Percentiles rank a stretch among this genome's conserved stretches.
Conservation (phyloP, 768 basidiomycete genomes). For the Auriscalpium microsporum region DNA sequence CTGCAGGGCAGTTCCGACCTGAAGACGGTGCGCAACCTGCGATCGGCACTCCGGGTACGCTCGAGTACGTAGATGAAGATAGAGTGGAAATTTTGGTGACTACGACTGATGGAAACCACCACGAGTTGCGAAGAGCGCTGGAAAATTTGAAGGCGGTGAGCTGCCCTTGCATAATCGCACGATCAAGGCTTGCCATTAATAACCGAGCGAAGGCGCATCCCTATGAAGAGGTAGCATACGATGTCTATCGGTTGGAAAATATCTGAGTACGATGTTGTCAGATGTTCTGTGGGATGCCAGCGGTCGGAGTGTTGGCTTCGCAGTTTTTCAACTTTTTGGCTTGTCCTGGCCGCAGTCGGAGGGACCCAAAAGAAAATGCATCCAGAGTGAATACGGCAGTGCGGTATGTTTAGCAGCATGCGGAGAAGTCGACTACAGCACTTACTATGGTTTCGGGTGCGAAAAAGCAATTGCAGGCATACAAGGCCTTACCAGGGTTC, state of each 20-base stretch:
- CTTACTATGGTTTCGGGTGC: no score
- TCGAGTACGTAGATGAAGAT: slow-evolving; percentile 45
- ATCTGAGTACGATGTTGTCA: slow-evolving; percentile 19
- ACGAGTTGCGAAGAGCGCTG: slow-evolving; percentile 33
- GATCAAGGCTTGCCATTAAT: not conserved
- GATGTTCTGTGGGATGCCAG: no score
- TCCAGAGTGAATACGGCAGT: no score
- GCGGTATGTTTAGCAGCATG: no score
- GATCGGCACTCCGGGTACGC: slow-evolving; percentile 33
- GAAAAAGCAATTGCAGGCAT: no score
- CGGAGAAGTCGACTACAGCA: no score
- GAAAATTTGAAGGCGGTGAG: slow-evolving; percentile 39
- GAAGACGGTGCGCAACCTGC: slow-evolving; percentile 33
- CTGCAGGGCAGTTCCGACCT: slow-evolving; percentile 39
- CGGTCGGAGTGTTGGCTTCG: no score
- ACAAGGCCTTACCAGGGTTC: not conserved
- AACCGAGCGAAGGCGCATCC: slow-evolving; percentile 35
- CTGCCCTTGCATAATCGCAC: slow-evolving; percentile 1
- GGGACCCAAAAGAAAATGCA: no score
- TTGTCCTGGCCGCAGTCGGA: no score
- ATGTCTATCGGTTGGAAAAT: slow-evolving; percentile 43
- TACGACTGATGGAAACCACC: slow-evolving; percentile 24
- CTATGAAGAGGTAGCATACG: slow-evolving; percentile 51
- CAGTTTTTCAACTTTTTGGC: no score
- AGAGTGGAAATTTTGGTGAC: slow-evolving; percentile 44